These are phyloP conservation scores for Bryoerythrophyllum caledonicum DNA, from an alignment of 225 moss, liverwort and hornwort species.

Conservation along the genomic window DNA sequence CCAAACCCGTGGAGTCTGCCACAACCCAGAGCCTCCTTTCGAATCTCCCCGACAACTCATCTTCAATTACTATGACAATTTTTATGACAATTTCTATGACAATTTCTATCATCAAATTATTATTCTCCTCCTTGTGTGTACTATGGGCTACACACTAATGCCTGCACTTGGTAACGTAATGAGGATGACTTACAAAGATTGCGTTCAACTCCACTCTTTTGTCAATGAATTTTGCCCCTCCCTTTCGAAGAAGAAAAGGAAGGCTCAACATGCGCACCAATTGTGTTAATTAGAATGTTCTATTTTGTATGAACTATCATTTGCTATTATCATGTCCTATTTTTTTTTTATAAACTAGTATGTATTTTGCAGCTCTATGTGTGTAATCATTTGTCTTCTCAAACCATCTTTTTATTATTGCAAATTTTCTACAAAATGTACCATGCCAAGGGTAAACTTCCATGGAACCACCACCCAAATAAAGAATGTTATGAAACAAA, in stretches of 20 bases:
- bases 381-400: no score
- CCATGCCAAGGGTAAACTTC: no score
- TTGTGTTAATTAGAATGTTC: no score
- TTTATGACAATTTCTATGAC: constrained; percentile 7
- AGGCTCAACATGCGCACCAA: no score
- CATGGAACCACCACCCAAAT: no score
- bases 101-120: not conserved
- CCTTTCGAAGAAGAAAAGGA: not conserved
- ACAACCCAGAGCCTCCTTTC: constrained; percentile 3
- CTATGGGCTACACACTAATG: constrained; percentile 18
- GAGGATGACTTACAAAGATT: not conserved
- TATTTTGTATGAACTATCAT: no score
- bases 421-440: no score
- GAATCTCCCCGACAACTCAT: constrained; percentile 8
- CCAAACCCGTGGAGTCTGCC: not conserved
- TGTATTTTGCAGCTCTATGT: no score
- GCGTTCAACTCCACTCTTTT: not conserved
- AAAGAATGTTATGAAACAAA: no score
- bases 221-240: not conserved
- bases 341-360: no score
- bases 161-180: not conserved
- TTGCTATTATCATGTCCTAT: no score
- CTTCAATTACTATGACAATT: not conserved
- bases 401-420: no score
- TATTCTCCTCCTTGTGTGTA: constrained; percentile 20